Base-by-base conservation (phyloP, 2,329 filamentous ascomycete species). In the Sporothrix pallida region DNA sequence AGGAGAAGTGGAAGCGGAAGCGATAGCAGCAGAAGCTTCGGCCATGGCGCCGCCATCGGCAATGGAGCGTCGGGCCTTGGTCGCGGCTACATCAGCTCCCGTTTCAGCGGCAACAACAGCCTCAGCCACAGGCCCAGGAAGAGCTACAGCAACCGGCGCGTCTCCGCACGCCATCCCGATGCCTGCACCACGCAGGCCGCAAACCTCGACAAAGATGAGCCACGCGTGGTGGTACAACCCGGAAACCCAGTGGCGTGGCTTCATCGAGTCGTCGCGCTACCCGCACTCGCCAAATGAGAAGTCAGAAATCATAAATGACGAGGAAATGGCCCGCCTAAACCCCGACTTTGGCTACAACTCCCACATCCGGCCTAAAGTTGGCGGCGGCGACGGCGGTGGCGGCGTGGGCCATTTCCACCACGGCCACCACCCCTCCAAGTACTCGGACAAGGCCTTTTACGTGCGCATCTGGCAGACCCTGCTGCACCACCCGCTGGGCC, bases 401-500 rank as follows among this genome's bases (percentile, higher is more conserved):
- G 73, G 72, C 37, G 26, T 62, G 17, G 37, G 70, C 71, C 62
- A 63, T 12, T 42, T 65, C 58, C 44, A 73, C 63, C 60, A 72
- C 68, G 17, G 62, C 48, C 54, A 74, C 26, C 31, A 56, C 37
- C 67, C 6, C 15, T n/a, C 60, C 13, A 37, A 26, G 26, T 52
- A 70, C 50, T 23, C 54, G 15, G 71, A 72, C 74, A 74, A 72
- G 72, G 13, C 71, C 8, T 77, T 85, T 10, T 84, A 83, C 75
- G 88, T 89, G 79, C 87, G 90, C 72, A 82, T 92, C 70, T 92
- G 92, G 86, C 87, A 88, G 71, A 87, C 89, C 52, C 85, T 97
- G 42, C 86, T 97, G 78, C 90, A 91, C 74, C 94, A 95, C 79
- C 92, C 94, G 13, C 91, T 98, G 76, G 92, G 97, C 0, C 96